Base-by-base conservation (phyloP, 1,284 basidiomycete genomes). In the Singerocomus rubriflavus region DNA sequence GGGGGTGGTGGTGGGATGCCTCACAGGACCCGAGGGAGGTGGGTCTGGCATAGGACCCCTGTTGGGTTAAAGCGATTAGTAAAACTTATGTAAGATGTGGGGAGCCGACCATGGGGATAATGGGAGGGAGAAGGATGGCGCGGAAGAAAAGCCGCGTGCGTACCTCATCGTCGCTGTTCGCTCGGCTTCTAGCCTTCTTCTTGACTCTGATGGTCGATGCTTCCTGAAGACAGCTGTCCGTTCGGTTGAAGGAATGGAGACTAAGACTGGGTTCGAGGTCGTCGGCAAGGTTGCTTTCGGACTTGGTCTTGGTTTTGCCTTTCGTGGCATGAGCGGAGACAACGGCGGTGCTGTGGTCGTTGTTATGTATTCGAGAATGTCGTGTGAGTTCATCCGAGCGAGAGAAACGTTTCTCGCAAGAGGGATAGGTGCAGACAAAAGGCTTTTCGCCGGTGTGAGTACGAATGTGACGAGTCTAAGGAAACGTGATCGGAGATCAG, bases 391-490 rank as follows among this genome's bases (percentile, higher is more conserved):
- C 96, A 74, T 99, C 96, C 16, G 92, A 95, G 56, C 96, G 86
- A 30, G 92, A 96, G 72, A 99, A 99, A 27, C 94, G 89, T 71
- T 98, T 99, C 72, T 98, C 95, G 79, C 96, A 99, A n/a, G 86
- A 84, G 1, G 92, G 86, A 69, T 90, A 93, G 1, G 84, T 89
- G 79, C 96, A 99, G 31, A 85, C 81, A 66, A 98, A 98, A 1
- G 96, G 96, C 66, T 97, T 98, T 71, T 98, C 96, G 60, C 96
- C 96, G 0, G 96, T 99, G 70, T 99, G 96, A 0, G 95, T 99
- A 51, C 96, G 89, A 50, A 98, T 96, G 68, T 99, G 96, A 51
- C 96, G 88, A 17, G 95, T 99, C 90, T 98, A 70, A 0, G 25
- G 42, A 46, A 38, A 36, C n/a, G 26, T 29, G 58, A 61, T 54